These are phyloP conservation scores for Trametes cinnabarina DNA, from an alignment of 768 basidiomycete genomes.

Conservation along the genomic window DNA sequence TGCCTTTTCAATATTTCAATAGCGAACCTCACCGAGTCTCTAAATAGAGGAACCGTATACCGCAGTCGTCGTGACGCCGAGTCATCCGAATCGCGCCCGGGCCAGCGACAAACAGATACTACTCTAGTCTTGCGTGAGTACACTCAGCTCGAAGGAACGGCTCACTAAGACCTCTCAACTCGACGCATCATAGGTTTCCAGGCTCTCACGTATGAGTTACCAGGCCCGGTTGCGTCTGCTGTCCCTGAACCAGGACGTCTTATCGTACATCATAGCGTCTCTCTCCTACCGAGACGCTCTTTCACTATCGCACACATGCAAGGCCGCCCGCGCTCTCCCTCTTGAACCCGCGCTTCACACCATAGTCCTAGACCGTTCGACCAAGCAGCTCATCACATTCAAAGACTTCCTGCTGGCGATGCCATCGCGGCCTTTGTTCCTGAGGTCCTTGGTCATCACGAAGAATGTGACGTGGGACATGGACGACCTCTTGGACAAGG, in stretches of 20 bases:
- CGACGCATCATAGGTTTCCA: no score
- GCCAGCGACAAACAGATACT: no score
- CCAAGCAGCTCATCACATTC: constrained; percentile 6
- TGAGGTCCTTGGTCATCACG: constrained; percentile 4
- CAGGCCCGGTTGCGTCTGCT: background rate
- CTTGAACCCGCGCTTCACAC: constrained; percentile 7
- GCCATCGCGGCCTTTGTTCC: background rate
- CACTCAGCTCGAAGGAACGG: no score
- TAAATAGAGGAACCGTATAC: no score
- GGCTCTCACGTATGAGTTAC: no score
- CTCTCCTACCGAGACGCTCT: constrained; percentile 2
- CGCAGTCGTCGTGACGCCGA: no score
- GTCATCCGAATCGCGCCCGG: no score
- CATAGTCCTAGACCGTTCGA: background rate
- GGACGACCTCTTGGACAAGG: background rate
- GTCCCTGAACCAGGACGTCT: background rate
- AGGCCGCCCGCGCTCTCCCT: background rate
- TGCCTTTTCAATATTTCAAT: no score
- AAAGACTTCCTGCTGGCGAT: constrained; percentile 5
- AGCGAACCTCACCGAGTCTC: no score
- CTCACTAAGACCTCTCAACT: no score
- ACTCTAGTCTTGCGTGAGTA: no score
- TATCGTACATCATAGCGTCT: constrained; percentile 1
- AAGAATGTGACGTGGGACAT: constrained; percentile 10
- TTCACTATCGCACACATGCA: constrained; percentile 8